Evolutionary conservation across 139 green algal species (phyloP), one percentile per base, ranked within the genome.

Genomic region (Chlorella sp.): DNA sequence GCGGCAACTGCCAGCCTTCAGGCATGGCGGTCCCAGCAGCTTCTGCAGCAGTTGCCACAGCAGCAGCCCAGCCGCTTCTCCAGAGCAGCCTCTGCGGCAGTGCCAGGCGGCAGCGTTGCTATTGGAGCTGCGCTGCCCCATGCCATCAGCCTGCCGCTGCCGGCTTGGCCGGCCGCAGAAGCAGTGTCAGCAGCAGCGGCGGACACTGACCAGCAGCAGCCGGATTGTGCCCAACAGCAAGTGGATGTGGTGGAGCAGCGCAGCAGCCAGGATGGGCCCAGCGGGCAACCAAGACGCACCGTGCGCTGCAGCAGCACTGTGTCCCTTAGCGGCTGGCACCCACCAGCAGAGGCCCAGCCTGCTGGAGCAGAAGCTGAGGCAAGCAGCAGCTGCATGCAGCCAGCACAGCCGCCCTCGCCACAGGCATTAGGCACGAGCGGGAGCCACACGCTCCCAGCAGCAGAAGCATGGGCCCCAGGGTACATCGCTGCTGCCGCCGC

Each of bases 271-370:
- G 72, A 56, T 32, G 7, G 6, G 41, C 9, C 51, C 41, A 8
- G 72, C 43, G 28, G 72, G 14, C 70, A 76, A 24, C 51, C 36
- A 38, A 74, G 34, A 4, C 1, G 9, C 20, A 26, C 13, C 34
- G 1, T 43, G 56, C 58, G 43, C 22, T 68, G 41, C 58, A 73
- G 58, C 76, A 73, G 56, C 58, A 43, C 77, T 26, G 28, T 83
- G 17, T 83, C 77, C 9, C 77, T 83, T 9, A 83, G 41, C 56
- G 32, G 13, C 14, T 83, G 77, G 77, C 77, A 74, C 0, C 0
- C 24, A 32, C 40, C 70, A 20, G 70, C 64, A 17, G 64, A 34
- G 30, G 64, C 14, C 6, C 64, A 70, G 64, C 32, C 32, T 70
- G 64, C 26, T 36, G 60, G n/a, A 24, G 2, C 41, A 32, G 64